Evolutionary conservation across 768 basidiomycete species (phyloP), one percentile per base, ranked within the genome.

Genomic region (Holtermannia corniformis): DNA sequence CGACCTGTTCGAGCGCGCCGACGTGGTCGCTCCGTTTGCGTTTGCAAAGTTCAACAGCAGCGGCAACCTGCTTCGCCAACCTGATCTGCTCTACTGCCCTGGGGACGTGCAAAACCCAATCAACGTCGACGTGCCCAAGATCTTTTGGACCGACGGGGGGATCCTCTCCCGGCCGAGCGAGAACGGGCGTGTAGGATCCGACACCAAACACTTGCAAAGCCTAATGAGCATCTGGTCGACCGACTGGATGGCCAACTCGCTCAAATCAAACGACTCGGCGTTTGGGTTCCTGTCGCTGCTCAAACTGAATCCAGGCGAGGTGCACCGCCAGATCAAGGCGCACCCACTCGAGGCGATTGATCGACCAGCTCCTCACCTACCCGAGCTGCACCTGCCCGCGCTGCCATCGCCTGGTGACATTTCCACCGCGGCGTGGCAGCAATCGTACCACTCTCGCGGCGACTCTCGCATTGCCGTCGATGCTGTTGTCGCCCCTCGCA

Each of bases 1-100:
- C 0, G 93, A 97, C 69, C 79, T 99, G 24, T 99, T 99, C 70
- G 91, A 97, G 70, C 82, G 95, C 14, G 92, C 92, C 23, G 95
- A 97, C 70, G 92, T 99, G 41, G 79, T 85, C 10, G 86, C 92
- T 0, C 92, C 95, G 0, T 88, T 87, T 70, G 86, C 92, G 1
- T 95, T 97, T 69, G 81, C 84, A 44, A 75, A 78, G 20, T 93
- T 86, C 68, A 87, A 85, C 41, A 81, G 80, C 47, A 83, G 90
- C 3, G 86, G 85, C 5, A 83, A 84, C 14, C 73, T 92, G n/a
- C 78, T 80, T 48, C 82, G 93, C 28, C 88, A 97, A 75, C 84
- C 86, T n/a, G 87, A 93, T 65, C 80, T 83, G 50, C 76, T 93
- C 47, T 77, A 82, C 44, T 75, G 85, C 12, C 83, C 88, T 5